Evolutionary conservation across 1,139 yeast genomes (phyloP).

Genomic region (Pichiaceae sp.): DNA sequence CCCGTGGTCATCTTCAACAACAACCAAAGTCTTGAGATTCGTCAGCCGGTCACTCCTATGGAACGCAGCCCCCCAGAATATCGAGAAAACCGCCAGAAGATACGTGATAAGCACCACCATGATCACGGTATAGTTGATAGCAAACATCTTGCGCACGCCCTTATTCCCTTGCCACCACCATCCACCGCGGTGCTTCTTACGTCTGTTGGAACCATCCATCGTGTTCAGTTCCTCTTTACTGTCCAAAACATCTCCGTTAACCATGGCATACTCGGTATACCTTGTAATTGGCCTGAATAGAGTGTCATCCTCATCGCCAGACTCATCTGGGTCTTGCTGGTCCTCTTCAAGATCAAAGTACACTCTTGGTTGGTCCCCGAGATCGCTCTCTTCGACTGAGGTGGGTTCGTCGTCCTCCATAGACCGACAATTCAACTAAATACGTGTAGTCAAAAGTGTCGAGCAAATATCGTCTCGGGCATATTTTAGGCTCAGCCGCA

Average conservation of each 20-base stretch:
- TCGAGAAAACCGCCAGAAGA: constrained; percentile 34
- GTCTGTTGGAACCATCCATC: constrained; percentile 1
- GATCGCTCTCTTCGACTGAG: background rate
- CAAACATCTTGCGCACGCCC: constrained; percentile 4
- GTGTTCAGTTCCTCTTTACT: constrained; percentile 2
- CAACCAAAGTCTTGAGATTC: constrained; percentile 38
- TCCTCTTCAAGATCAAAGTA: constrained; percentile 1
- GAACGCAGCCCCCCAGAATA: constrained; percentile 57
- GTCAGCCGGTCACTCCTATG: constrained; percentile 29
- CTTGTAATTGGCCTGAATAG: constrained; percentile 17
- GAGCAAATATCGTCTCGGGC: too few relatives aligned
- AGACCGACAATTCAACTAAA: too few relatives aligned
- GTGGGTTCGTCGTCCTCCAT: background rate
- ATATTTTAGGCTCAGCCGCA: too few relatives aligned
- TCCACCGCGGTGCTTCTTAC: constrained; percentile 4
- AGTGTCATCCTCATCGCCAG: background rate
- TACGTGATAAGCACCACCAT: constrained; percentile 14
- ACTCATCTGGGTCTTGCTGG: background rate
- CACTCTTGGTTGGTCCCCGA: background rate
- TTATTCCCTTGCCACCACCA: constrained; percentile 12
- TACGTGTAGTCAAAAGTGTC: too few relatives aligned
- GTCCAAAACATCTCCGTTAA: constrained; percentile 8
- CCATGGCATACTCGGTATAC: constrained; percentile 15
- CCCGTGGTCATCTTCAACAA: constrained; percentile 33
- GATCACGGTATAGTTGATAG: constrained; percentile 10